These are phyloP conservation scores for Psilocybe sp. DNA, from an alignment of 768 basidiomycete genomes.

Conservation along the genomic window DNA sequence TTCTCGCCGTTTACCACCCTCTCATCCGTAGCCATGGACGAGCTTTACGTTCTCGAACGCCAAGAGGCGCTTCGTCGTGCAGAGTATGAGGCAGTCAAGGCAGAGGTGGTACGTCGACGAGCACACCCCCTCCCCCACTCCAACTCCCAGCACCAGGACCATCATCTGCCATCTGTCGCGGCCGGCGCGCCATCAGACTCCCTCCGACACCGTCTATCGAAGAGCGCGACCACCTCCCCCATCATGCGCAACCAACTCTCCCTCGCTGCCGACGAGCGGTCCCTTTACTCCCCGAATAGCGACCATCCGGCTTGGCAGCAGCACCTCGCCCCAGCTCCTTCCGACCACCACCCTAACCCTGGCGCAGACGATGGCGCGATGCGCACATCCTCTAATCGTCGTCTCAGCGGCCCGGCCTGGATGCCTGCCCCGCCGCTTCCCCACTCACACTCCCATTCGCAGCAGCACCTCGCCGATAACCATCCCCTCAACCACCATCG, in stretches of 20 bases:
- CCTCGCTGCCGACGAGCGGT: conserved; percentile 32
- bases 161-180: too few species aligned
- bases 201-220: conserved; percentile 36
- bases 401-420: conserved; percentile 57
- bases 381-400: conserved; percentile 29
- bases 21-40: conserved; percentile 80
- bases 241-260: conserved; percentile 36
- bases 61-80: conserved; percentile 81
- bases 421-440: conserved; percentile 37
- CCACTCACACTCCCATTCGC: background rate
- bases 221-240: conserved; percentile 71
- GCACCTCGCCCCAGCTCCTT: conserved; percentile 31
- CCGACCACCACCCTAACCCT: conserved; percentile 13
- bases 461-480: too few species aligned
- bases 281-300: conserved; percentile 31
- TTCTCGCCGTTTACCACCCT: conserved; percentile 61
- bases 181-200: conserved; percentile 18
- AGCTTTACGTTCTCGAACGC: conserved; percentile 85
- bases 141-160: conserved; percentile 50
- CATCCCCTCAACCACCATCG: too few species aligned
- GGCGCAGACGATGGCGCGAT: conserved; percentile 9
- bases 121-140: conserved; percentile 68
- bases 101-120: conserved; percentile 33
- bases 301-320: too few species aligned
- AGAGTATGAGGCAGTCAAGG: conserved; percentile 65